Percentiles rank a stretch among this genome's conserved stretches.
Conservation (phyloP, 139 green algal species). For the Pedinophyceae sp. region DNA sequence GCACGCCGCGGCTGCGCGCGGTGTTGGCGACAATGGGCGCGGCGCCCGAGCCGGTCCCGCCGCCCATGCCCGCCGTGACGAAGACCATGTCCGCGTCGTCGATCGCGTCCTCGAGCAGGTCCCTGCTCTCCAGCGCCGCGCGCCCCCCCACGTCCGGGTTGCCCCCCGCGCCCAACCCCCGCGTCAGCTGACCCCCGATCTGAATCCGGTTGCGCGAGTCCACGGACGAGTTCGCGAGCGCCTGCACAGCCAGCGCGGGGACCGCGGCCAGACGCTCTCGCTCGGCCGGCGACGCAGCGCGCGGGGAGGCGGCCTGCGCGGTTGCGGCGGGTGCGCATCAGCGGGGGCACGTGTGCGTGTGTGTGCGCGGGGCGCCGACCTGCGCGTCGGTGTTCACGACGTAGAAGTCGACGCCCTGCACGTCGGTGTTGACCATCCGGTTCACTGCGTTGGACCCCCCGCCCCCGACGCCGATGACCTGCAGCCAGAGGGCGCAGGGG, state of each 20-base stretch:
- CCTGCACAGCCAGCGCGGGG: too few species aligned
- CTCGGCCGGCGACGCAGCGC: too few species aligned
- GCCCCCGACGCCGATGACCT: conserved; percentile 85
- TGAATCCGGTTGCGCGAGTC: conserved; percentile 69
- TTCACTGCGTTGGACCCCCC: conserved; percentile 93
- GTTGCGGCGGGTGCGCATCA: too few species aligned
- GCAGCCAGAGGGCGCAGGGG: too few species aligned
- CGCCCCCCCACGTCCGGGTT: conserved; percentile 76
- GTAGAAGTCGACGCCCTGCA: conserved; percentile 87
- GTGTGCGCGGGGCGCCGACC: too few species aligned
- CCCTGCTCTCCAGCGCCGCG: conserved; percentile 72
- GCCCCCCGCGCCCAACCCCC: conserved; percentile 76
- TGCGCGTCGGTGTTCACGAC: conserved; percentile 91
- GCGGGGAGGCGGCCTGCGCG: too few species aligned
- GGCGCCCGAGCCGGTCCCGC: conserved; percentile 77
- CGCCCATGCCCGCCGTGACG: conserved; percentile 86
- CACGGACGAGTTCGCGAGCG: conserved; percentile 58
- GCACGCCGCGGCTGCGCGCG: conserved; percentile 51
- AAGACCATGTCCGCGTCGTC: conserved; percentile 35
- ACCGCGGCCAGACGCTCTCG: too few species aligned
- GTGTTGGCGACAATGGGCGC: conserved; percentile 72
- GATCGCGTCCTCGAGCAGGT: conserved; percentile 40
- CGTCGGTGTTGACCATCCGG: conserved; percentile 79
- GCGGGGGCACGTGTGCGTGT: too few species aligned
- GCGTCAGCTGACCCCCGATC: conserved; percentile 73